Percentiles rank a stretch among this genome's conserved stretches.
These are phyloP conservation scores for Botrytis tulipae DNA, from an alignment of 2,329 filamentous ascomycete genomes.

Conservation along the genomic window DNA sequence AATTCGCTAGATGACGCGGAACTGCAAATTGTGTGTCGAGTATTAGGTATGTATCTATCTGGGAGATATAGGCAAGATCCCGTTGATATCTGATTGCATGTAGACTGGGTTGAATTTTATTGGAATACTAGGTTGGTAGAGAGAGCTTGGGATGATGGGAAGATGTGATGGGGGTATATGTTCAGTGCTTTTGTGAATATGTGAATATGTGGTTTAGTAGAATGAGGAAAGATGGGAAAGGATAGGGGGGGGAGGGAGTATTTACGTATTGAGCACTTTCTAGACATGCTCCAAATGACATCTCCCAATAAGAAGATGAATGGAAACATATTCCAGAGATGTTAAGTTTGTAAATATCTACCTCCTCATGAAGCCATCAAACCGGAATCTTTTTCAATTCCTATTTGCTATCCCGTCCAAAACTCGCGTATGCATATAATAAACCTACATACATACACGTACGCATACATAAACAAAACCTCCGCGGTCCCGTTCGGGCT, in stretches of 20 bases:
- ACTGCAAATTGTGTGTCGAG: background rate
- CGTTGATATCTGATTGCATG: background rate
- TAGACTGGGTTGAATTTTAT: too few species aligned
- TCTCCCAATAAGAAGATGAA: background rate
- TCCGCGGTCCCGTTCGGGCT: background rate
- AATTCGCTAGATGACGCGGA: background rate
- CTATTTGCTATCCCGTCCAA: background rate
- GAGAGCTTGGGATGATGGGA: too few species aligned
- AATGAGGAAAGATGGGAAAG: background rate
- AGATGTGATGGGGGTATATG: too few species aligned
- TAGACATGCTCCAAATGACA: background rate
- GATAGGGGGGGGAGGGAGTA: too few species aligned
- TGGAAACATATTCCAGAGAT: background rate
- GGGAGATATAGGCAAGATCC: background rate
- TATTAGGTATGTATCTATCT: background rate
- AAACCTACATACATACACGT: background rate
- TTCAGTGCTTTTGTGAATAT: too few species aligned
- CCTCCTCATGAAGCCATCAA: background rate
- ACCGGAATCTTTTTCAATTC: background rate
- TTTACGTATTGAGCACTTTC: background rate
- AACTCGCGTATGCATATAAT: background rate
- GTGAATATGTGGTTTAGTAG: too few species aligned
- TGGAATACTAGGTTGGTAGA: too few species aligned
- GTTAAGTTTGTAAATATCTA: background rate
- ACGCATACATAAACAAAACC: background rate